phyloP scores from a whole-genome alignment of 2,329 filamentous ascomycete species.

The Hymenoscyphus infarciens region DNA sequence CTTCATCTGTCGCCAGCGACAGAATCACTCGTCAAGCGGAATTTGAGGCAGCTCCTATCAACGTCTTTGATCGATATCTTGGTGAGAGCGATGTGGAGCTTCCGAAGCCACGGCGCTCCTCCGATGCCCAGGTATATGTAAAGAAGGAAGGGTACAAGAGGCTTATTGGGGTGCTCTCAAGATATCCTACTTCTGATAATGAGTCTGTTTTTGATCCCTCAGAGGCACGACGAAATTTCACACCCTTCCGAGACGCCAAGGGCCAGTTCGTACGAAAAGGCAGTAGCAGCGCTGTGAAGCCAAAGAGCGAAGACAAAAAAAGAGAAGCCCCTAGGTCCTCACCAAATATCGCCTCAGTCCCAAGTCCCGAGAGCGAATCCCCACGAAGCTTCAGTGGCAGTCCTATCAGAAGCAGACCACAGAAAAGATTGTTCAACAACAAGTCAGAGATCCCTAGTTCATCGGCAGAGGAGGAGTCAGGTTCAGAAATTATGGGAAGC shows the following conservation, averaged over 20 bases:
- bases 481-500: not conserved
- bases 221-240: not conserved
- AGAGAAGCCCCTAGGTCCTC: not conserved
- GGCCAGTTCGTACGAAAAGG: not conserved
- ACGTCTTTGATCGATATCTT: not conserved
- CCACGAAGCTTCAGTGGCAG: not conserved
- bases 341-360: not conserved
- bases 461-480: not conserved
- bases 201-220: slow-evolving; percentile 2
- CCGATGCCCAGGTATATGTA: not conserved
- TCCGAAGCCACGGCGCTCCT: not conserved
- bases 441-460: not conserved
- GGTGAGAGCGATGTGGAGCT: not conserved
- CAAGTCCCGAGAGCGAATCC: not conserved
- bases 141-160: not conserved
- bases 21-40: not conserved
- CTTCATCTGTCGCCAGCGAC: not conserved
- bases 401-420: not conserved
- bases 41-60: not conserved
- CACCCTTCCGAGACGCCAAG: not conserved
- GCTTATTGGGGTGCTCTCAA: not conserved
- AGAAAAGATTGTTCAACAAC: not conserved
- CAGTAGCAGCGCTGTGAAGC: not conserved
- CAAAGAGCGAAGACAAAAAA: not conserved
- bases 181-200: slow-evolving; percentile 4